Evolutionary conservation across 306 rosid species (phyloP), one percentile per base, ranked within the genome.

Genomic region (Trifolium subterraneum): DNA sequence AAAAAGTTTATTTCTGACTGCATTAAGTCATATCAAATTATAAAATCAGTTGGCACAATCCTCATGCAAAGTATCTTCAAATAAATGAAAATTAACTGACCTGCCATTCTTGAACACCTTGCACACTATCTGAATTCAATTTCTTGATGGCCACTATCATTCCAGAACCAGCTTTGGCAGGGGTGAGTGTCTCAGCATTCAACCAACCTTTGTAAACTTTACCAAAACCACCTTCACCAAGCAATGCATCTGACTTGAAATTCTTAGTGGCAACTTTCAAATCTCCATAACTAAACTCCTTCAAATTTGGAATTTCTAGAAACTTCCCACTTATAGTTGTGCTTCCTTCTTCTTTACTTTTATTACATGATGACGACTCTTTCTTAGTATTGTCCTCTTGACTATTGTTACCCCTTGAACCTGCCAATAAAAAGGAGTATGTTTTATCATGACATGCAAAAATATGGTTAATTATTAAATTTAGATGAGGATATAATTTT

Each of bases 141-240:
- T 88, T 89, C 85, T 93, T 89, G 12, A 93, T 75, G 4, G 97
- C 98, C 11, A 94, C 93, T 19, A 83, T 27, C 80, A 85, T 80
- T 52, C 91, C 98, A 68, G 77, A 64, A 1, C 85, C 90, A 18
- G 78, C 16, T 78, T 87, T 91, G 3, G 87, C 71, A 7, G 96
- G 97, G 8, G 86, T 51, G 0, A 94, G 87, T 7, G 93, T 87
- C 63, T 52, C 84, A 70, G 79, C 87, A 78, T 93, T 89, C 31
- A 93, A 77, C 96, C 97, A 91, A 50, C 96, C 96, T 75, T 86
- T 94, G 84, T 84, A 89, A 39, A 94, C 98, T 80, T 71, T 87
- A 8, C 97, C 98, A 78, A 94, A 94, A 3, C 97, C 98, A 33
- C 97, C 97, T 64, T 90, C 90, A 7, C 98, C 98, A 35, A 91